phyloP scores from a whole-genome alignment of 176 grass and related monocot species.

The Carex myosuroides region DNA sequence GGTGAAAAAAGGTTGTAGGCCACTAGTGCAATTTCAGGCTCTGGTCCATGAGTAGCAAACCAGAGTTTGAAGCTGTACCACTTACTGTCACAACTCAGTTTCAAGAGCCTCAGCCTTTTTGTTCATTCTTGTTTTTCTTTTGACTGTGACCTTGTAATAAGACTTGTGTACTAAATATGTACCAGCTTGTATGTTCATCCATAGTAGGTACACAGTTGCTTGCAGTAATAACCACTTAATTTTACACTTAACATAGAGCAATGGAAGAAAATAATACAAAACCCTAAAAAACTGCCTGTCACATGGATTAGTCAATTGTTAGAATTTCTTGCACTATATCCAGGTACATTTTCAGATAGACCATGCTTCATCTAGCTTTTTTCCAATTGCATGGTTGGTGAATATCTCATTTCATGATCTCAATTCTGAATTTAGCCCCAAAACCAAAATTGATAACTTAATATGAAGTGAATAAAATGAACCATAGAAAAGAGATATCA shows the following conservation, averaged over 20 bases:
- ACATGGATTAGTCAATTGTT: background rate
- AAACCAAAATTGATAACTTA: background rate
- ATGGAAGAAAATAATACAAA: background rate
- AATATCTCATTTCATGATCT: background rate
- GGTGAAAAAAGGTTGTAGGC: background rate
- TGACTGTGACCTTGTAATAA: background rate
- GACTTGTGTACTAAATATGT: background rate
- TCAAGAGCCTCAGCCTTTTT: background rate
- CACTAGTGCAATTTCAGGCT: background rate
- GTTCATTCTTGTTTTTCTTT: background rate
- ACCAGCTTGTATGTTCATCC: background rate
- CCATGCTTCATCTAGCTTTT: background rate
- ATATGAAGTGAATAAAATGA: background rate
- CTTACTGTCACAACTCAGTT: background rate
- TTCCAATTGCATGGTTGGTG: background rate
- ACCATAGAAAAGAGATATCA: conserved; percentile 7
- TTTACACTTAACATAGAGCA: background rate
- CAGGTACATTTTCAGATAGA: background rate
- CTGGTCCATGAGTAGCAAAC: background rate
- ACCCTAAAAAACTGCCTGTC: background rate
- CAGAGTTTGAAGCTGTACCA: background rate
- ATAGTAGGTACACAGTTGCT: background rate
- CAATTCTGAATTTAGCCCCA: background rate
- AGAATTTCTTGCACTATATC: background rate
- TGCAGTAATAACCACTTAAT: background rate